Base-by-base conservation (phyloP, 257 asterid genomes). In the Plantago major region DNA sequence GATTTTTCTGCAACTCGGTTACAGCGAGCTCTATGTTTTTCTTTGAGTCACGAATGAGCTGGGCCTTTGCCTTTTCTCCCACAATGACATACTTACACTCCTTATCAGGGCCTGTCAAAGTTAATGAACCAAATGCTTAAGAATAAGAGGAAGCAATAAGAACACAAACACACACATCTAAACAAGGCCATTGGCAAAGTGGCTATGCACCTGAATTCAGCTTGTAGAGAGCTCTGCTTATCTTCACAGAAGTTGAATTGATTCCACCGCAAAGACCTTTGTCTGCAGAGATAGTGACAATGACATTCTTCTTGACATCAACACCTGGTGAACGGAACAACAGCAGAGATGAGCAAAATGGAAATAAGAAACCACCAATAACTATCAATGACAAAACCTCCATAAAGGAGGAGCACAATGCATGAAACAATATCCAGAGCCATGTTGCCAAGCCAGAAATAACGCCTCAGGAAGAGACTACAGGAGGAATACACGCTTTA, bases 241-340 rank as follows among this genome's bases (percentile, higher is more conserved):
- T 79, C 89, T 88, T 93, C 75, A 93, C 97, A 46, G 94, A 53
- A 2, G 99, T 90, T 66, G 97, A 93, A 68, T 93, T 93, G 64
- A 93, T 93, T 63, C 99, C 97, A 76, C 97, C 97, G 76, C 99
- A 93, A 55, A 93, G 96, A 76, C 97, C 99, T 76, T 87, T 87
- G 89, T 93, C 97, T 1, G 97, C 79, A 55, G 99, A 89, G 52
- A 93, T 68, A 42, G 95, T 79, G 73, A 93, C 77, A 55, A 85
- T 73, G 46, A 93, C 92, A 79, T 74, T 89, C 90, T 85, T 93
- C 89, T 87, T 93, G 78, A 87, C 94, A 56, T 89, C 95, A 60
- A 89, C 85, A 77, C 96, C 99, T 93, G 68, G 74, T 58, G 63
- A 75, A 49, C 17, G 57, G 66, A 65, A 48, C 6, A 68, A 13